phyloP scores from a whole-genome alignment of 2,329 filamentous ascomycete species.

The Claviceps quebecensis region DNA sequence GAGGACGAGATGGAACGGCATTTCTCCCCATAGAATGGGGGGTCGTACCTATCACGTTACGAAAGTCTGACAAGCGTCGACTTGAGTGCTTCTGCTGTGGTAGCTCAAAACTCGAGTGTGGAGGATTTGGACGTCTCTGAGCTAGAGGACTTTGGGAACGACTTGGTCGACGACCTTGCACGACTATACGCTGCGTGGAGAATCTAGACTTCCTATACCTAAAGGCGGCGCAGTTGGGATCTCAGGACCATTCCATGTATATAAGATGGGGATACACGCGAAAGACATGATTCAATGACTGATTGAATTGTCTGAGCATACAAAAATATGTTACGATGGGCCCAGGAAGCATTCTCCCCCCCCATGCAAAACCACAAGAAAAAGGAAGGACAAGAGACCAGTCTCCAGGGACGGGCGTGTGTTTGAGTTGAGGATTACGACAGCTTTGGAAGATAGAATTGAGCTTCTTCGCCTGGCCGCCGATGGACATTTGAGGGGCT shows the following conservation, averaged over 20 bases:
- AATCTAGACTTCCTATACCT: slow-evolving; percentile 5
- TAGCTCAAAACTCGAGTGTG: background rate
- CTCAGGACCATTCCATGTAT: background rate
- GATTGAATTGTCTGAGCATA: background rate
- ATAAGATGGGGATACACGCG: background rate
- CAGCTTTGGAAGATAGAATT: background rate
- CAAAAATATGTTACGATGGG: slow-evolving; percentile 2
- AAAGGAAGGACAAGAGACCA: background rate
- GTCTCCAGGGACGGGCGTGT: background rate
- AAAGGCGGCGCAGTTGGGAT: background rate
- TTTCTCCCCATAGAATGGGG: slow-evolving; percentile 5
- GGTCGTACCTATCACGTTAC: background rate
- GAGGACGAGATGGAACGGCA: background rate
- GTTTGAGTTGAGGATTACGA: background rate
- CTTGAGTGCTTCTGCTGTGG: background rate
- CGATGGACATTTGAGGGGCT: background rate
- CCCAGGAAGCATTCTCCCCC: background rate
- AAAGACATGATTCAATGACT: background rate
- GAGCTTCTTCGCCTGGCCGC: background rate
- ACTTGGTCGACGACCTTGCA: slow-evolving; percentile 15
- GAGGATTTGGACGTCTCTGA: slow-evolving; percentile 8
- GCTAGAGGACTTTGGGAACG: slow-evolving; percentile 16
- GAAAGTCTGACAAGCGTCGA: slow-evolving; percentile 8
- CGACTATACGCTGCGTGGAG: slow-evolving; percentile 11
- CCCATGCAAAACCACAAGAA: background rate